Base-by-base conservation (phyloP, 2,329 filamentous ascomycete species). In the Metarhizium anisopliae region DNA sequence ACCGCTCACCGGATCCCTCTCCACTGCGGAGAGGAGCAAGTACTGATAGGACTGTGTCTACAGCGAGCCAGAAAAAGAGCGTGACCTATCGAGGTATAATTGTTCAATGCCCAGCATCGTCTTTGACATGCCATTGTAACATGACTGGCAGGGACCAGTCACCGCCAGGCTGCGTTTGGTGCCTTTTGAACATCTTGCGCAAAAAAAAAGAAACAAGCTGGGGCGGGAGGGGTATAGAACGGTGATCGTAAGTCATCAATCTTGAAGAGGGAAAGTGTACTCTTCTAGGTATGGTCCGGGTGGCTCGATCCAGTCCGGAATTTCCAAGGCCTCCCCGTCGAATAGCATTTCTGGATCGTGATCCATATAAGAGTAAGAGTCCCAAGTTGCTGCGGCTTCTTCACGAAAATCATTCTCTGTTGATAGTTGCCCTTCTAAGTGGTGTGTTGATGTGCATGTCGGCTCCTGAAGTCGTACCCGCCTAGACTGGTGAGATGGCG, bases 371-470 rank as follows among this genome's bases (percentile, higher is more conserved):
- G 45, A 54, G 18, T 50, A 56, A 36, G 47, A 47, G 51, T 58
- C 56, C 56, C 56, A 58, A 20, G 51, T 54, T 38, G 47, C 16
- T 30, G 43, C 16, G 56, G 56, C 54, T 58, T 58, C 56, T 58
- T 56, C 56, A 20, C 51, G 45, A 51, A 53, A 51, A 35, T 50
- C 47, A 55, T 58, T 54, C 53, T 55, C 56, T 36, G 56, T 54
- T 36, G 38, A 14, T 30, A 49, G 14, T 52, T 53, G 56, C 47
- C 47, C 47, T 53, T 55, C 38, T 43, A 52, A 18, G 30, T 51
- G 42, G 40, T 32, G 54, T 42, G 54, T 53, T 51, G 40, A 25
- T 30, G 45, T 49, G 45, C 45, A 49, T 49, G 45, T 30, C 45
- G 56, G 54, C 47, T 58, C 54, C 40, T 56, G 54, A 51, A 55